phyloP scores from a whole-genome alignment of 2,329 filamentous ascomycete species.

The Exophiala xenobiotica region DNA sequence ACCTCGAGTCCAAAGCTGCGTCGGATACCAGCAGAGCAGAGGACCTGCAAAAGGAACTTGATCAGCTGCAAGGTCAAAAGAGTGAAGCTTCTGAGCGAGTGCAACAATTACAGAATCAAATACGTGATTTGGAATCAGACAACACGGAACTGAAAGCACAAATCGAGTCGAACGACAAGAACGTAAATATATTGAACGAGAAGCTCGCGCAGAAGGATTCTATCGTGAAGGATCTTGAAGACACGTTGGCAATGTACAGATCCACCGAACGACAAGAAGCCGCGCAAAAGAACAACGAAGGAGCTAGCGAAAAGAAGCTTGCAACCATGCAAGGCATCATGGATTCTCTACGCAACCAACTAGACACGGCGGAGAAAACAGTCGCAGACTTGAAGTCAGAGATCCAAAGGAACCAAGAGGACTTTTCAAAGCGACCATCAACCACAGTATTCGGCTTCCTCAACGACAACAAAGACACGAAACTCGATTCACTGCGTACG shows the following conservation, averaged over 20 bases:
- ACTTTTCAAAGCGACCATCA: conserved; percentile 21
- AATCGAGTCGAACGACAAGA: conserved; percentile 29
- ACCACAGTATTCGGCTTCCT: conserved; percentile 26
- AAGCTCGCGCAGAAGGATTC: conserved; percentile 38
- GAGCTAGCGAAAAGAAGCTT: conserved; percentile 51
- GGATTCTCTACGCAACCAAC: conserved; percentile 53
- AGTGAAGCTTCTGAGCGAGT: conserved; percentile 43
- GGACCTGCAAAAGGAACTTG: conserved; percentile 40
- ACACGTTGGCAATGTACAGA: conserved; percentile 29
- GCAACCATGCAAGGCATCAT: conserved; percentile 57
- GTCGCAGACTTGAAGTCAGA: conserved; percentile 46
- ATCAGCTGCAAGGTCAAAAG: conserved; percentile 40
- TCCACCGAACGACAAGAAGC: conserved; percentile 26
- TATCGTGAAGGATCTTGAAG: conserved; percentile 31
- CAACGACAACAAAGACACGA: conserved; percentile 16
- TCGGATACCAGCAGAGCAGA: conserved; percentile 29
- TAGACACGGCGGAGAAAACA: conserved; percentile 54
- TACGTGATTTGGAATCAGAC: conserved; percentile 29
- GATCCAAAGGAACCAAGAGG: conserved; percentile 28
- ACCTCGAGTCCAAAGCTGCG: conserved; percentile 38
- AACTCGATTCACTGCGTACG: conserved; percentile 18
- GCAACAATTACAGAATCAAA: conserved; percentile 36
- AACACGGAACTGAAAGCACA: conserved; percentile 31
- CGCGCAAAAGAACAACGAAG: conserved; percentile 35
- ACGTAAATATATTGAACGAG: conserved; percentile 24